Conservation (phyloP, 192 early-diverging fungal species). For the Gaertneriomyces sp. region DNA sequence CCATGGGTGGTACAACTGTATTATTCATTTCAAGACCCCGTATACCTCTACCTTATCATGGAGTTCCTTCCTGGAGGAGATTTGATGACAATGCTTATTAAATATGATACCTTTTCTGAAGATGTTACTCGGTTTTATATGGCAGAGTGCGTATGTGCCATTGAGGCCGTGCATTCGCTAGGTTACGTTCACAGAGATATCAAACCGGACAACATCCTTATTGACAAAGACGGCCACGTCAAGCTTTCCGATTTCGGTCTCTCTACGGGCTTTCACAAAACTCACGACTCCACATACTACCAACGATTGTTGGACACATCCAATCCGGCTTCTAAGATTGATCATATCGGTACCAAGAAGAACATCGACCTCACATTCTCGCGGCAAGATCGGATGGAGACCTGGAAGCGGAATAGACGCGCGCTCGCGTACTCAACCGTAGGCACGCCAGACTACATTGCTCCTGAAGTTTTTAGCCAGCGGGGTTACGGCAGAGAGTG, state of each 20-base stretch:
- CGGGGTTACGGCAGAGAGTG: slow-evolving; percentile 96
- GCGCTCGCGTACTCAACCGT: slow-evolving; percentile 96
- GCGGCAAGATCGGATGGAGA: slow-evolving; percentile 91
- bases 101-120: slow-evolving; percentile 94
- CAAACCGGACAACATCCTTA: slow-evolving; percentile 72
- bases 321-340: slow-evolving; percentile 29
- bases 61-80: slow-evolving; percentile 99
- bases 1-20: slow-evolving; percentile 98
- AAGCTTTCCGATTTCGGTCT: slow-evolving; percentile 99
- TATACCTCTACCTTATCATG: slow-evolving; percentile 97
- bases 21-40: slow-evolving; percentile 95
- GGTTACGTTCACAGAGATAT: slow-evolving; percentile 88
- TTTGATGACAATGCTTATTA: slow-evolving; percentile 99
- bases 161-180: slow-evolving; percentile 88
- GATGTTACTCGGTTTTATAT: slow-evolving; percentile 98
- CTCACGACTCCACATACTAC: slow-evolving; percentile 97
- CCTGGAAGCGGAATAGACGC: slow-evolving; percentile 97
- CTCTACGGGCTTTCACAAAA: slow-evolving; percentile 98
- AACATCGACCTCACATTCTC: slow-evolving; percentile 91
- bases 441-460: slow-evolving; percentile 97
- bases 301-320: slow-evolving; percentile 40
- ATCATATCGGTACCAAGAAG: slow-evolving; percentile 45
- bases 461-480: slow-evolving; percentile 92
- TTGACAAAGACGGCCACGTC: slow-evolving; percentile 97
- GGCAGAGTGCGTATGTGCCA: slow-evolving; percentile 90